Base-by-base conservation (phyloP, 768 basidiomycete species). In the Trametes punicea region DNA sequence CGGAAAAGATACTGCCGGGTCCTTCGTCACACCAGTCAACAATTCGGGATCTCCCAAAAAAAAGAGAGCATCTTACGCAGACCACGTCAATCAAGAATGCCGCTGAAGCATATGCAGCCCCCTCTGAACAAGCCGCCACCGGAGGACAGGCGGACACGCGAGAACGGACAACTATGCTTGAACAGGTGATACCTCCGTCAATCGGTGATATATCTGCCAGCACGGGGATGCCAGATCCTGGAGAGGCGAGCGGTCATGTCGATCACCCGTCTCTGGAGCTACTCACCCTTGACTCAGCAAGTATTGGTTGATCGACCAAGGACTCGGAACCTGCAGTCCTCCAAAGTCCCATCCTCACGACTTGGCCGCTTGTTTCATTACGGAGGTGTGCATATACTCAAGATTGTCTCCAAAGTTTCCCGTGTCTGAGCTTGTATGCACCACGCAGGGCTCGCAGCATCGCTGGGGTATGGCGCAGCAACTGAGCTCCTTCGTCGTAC, bases 321-420 rank as follows among this genome's bases (percentile, higher is more conserved):
- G 16, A 30, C 64, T 3, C 79, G 82, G 11, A 78, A 78, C 18
- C 71, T 91, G 2, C 84, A 85, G 65, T 84, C 93, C 0, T 96
- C 94, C 4, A 90, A 82, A 68, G 93, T 98, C 0, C 96, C 96
- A 15, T 90, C 93, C 0, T 96, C 94, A 0, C 80, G 87, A 10
- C 76, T 98, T 8, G 95, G 93, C 4, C 80, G 95, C 15, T 67
- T 98, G 7, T 90, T 98, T 62, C 96, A 98, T 63, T 98, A 98
- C 56, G 96, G 96, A 64, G 91, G 95, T 88, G 65, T 42, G 78
- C 65, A 30, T 23, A 11, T 20, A 40, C 29, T 2, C 29, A 30
- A 53, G 9, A 27, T 31, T 65, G 23, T 30, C 31, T n/a, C 7
- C 3, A 34, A 31, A 25, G 39, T 7, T 40, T 18, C 29, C 13